A percentile compares a stretch with the other conserved stretches of the same genome.
Evolutionary conservation across 768 basidiomycete species (phyloP).

Genomic region (Podaxis pistillaris): DNA sequence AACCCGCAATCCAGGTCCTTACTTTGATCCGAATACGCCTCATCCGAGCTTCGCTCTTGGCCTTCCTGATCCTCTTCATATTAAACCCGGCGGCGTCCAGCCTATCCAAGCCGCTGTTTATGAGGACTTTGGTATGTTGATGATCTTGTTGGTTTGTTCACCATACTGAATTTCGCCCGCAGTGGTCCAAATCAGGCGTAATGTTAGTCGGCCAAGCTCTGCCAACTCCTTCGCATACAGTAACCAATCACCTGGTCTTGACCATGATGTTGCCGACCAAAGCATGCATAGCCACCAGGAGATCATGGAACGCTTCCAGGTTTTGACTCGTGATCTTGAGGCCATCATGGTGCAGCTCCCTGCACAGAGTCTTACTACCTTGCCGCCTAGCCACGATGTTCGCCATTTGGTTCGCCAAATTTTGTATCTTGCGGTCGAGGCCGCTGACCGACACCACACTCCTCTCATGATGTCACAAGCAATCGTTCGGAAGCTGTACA

Average conservation of each 20-base stretch:
- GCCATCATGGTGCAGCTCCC: constrained; percentile 76
- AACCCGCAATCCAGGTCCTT: constrained; percentile 64
- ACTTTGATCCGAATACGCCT: constrained; percentile 85
- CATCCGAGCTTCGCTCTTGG: constrained; percentile 65
- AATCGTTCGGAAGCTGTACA: constrained; percentile 93
- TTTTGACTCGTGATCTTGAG: constrained; percentile 68
- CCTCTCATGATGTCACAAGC: constrained; percentile 94
- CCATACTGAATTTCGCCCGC: background rate
- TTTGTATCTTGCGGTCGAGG: constrained; percentile 75
- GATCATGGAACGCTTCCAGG: constrained; percentile 72
- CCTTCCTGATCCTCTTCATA: constrained; percentile 86
- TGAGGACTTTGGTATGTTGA: constrained; percentile 79
- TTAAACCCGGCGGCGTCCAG: constrained; percentile 81
- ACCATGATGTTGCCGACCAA: constrained; percentile 40
- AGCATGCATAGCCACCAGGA: constrained; percentile 67
- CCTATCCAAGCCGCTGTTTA: constrained; percentile 85
- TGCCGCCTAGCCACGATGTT: constrained; percentile 85
- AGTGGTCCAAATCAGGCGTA: constrained; percentile 36
- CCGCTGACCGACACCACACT: constrained; percentile 78
- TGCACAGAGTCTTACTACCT: constrained; percentile 59
- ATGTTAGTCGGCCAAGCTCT: constrained; percentile 67
- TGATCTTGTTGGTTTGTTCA: background rate
- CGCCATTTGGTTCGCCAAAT: constrained; percentile 84
- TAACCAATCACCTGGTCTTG: constrained; percentile 60
- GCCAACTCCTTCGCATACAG: constrained; percentile 58